phyloP scores from a whole-genome alignment of 495 filamentous ascomycete genomes.

The Annulohypoxylon bovei region DNA sequence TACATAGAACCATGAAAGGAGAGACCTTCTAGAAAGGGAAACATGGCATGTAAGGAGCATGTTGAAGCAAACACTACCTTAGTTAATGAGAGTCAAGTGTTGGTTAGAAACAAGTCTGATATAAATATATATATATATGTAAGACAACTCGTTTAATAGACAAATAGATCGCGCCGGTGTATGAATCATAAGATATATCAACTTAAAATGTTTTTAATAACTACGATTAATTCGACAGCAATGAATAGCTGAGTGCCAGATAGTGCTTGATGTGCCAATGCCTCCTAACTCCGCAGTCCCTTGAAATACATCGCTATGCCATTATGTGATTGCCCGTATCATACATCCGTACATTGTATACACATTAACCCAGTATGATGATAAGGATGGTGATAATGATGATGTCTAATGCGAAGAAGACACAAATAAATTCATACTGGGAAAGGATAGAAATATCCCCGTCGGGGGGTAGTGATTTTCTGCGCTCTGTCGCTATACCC shows the following conservation, averaged over 20 bases:
- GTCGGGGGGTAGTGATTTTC: neutral
- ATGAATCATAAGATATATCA: neutral
- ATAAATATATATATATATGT: too few species aligned
- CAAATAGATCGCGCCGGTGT: neutral
- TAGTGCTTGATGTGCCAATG: conserved; percentile 1
- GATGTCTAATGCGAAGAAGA: neutral
- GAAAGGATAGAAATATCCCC: conserved; percentile 3
- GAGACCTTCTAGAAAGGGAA: conserved; percentile 19
- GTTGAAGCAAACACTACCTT: neutral
- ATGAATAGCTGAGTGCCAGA: conserved; percentile 8
- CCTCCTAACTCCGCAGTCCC: conserved; percentile 12
- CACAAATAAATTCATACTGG: neutral
- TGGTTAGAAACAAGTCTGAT: neutral
- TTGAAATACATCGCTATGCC: conserved; percentile 40
- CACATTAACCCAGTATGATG: conserved; percentile 24
- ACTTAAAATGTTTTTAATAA: conserved; percentile 18
- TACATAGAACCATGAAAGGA: neutral
- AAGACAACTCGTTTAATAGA: neutral
- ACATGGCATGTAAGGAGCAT: neutral
- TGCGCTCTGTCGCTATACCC: neutral
- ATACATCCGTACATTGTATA: conserved; percentile 39
- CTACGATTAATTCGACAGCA: conserved; percentile 38
- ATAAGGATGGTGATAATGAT: neutral
- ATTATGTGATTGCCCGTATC: conserved; percentile 25
- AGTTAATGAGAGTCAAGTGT: neutral